Evolutionary conservation across 495 filamentous ascomycete species (phyloP), one percentile per base, ranked within the genome.

Genomic region (Aspergillus nanangensis): DNA sequence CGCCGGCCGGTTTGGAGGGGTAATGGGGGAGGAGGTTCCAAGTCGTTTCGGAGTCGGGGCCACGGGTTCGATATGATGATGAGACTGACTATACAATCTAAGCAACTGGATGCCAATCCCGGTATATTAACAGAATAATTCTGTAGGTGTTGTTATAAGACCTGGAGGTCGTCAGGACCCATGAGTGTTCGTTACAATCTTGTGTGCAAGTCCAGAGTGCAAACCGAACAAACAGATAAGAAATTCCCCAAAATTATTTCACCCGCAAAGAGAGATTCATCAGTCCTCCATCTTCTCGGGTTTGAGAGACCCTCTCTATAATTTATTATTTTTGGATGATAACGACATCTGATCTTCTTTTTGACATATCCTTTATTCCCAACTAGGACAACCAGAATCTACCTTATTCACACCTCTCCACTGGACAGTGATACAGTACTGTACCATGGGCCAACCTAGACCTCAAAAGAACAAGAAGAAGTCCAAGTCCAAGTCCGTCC

Each of bases 151-250:
- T 15, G 17, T 15, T 31, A 13, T 39, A 14, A 27, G 17, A 42
- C 7, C 39, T 25, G 15, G 39, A 15, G 4, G 8, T 21, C 20
- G 29, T 24, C 13, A 18, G 21, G 38, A 25, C n/a, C n/a, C n/a
- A n/a, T n/a, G n/a, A 31, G 44, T 36, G 40, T 29, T 41, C 47
- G 47, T n/a, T 44, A 45, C 49, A 58, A 60, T 56, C 44, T 52
- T 62, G n/a, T n/a, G n/a, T n/a, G 50, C 47, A 47, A 5, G 62
- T 70, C 67, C 69, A 67, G 57, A 65, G 67, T 74, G 70, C 70
- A 74, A 74, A 72, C 67, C 47, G 38, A 50, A 48, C 70, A 74
- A 74, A 74, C 70, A 71, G 61, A 61, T 60, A 57, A 63, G 57
- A 55, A 51, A 51, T 34, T 47, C 49, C 44, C 50, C 50, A 61